A percentile compares a stretch with the other conserved stretches of the same genome.
phyloP scores from a whole-genome alignment of 495 filamentous ascomycete species.

The Aspergillus coremiiformis region DNA sequence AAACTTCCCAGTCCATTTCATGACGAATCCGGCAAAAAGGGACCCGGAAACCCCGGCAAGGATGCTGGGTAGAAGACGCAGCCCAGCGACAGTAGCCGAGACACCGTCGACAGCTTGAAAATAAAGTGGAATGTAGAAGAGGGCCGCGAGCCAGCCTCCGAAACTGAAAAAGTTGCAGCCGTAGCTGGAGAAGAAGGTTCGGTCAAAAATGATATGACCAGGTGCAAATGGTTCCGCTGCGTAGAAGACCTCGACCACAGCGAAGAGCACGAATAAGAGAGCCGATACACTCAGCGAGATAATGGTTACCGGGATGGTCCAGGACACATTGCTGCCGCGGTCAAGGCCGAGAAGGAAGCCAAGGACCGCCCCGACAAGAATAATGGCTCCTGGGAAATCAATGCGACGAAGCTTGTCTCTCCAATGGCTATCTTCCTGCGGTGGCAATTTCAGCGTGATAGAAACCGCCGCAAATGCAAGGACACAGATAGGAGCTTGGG shows the following conservation, averaged over 20 bases:
- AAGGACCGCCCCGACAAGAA: conserved; percentile 65
- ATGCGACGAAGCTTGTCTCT: conserved; percentile 60
- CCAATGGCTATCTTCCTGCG: conserved; percentile 48
- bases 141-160: conserved; percentile 51
- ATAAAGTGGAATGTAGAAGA: conserved; percentile 76
- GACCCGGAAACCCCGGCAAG: conserved; percentile 58
- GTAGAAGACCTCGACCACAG: conserved; percentile 63
- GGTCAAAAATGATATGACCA: conserved; percentile 67
- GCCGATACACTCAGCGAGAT: conserved; percentile 50
- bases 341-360: conserved; percentile 69
- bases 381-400: conserved; percentile 70
- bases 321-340: conserved; percentile 66
- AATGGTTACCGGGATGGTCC: conserved; percentile 54
- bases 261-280: conserved; percentile 58
- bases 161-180: conserved; percentile 72
- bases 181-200: conserved; percentile 60
- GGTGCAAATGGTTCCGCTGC: conserved; percentile 75
- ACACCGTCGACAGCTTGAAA: conserved; percentile 68
- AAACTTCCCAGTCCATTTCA: conserved; percentile 71
- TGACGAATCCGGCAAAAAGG: conserved; percentile 59
- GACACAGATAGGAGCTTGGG: conserved; percentile 63
- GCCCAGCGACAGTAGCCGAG: conserved; percentile 56
- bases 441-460: conserved; percentile 55
- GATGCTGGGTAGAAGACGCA: conserved; percentile 62
- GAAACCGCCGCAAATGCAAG: conserved; percentile 59